Base-by-base conservation (phyloP, 306 rosid species). In the Gynostemma pentaphyllum region DNA sequence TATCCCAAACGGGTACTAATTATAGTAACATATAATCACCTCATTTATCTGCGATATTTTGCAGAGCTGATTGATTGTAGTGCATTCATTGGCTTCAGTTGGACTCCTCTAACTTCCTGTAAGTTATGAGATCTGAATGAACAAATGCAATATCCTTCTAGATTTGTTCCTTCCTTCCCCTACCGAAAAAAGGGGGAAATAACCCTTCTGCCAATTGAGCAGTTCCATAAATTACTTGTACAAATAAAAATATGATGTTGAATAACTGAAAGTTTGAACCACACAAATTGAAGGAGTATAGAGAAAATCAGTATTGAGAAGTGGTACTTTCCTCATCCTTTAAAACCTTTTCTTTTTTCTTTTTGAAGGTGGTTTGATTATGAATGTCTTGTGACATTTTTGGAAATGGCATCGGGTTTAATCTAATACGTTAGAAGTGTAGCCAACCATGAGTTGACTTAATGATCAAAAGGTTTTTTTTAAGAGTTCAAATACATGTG, bases 1-100 rank as follows among this genome's bases (percentile, higher is more conserved):
- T n/a, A n/a, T n/a, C n/a, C n/a, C n/a, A n/a, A n/a, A n/a, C n/a
- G n/a, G n/a, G n/a, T n/a, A n/a, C n/a, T n/a, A n/a, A n/a, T 54
- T 7, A n/a, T n/a, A 53, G 2, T 15, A 79, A 78, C 63, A 76
- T 81, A 76, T 74, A 76, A 46, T 34, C 73, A 62, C 36, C 79
- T 71, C 80, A 72, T 64, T 62, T 76, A 36, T 39, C 66, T 68
- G 16, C 19, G 16, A 36, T 57, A 10, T 57, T 22, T 13, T 37
- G 37, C 65, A 59, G 47, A 59, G 30, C 19, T 21, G 47, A 19
- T 59, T 30, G 32, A 59, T 12, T 56, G n/a, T 32, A 19, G 34
- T 9, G 64, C 45, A 56, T 56, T 59, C 65, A 37, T 37, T 59
- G 19, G 30, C 6, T 12, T 37, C 65, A 21, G n/a, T 59, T 37